These are phyloP conservation scores for Alternaria consortialis DNA, from an alignment of 2,329 filamentous ascomycete species.

Conservation along the genomic window DNA sequence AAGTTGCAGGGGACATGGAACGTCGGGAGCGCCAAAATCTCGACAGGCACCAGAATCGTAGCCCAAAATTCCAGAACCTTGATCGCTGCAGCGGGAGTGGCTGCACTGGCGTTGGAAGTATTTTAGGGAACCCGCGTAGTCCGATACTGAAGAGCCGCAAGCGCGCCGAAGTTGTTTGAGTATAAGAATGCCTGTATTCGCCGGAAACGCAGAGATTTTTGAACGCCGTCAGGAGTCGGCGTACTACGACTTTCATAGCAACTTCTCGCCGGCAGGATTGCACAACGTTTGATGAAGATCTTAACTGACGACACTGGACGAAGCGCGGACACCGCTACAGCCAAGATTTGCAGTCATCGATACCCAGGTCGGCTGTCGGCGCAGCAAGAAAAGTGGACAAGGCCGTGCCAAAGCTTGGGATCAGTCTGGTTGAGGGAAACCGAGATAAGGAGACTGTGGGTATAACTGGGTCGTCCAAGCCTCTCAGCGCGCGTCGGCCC, in stretches of 20 bases:
- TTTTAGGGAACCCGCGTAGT: conserved; percentile 29
- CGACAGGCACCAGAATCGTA: conserved; percentile 25
- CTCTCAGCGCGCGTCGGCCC: conserved; percentile 35
- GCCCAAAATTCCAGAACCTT: conserved; percentile 26
- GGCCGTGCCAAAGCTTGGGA: conserved; percentile 33
- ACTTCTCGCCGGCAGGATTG: conserved; percentile 6
- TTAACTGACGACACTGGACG: conserved; percentile 35
- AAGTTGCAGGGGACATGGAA: conserved; percentile 30
- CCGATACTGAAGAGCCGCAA: conserved; percentile 20
- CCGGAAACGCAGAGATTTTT: conserved; percentile 21
- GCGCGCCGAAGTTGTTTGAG: conserved; percentile 18
- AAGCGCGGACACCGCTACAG: conserved; percentile 25
- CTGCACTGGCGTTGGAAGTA: conserved; percentile 28
- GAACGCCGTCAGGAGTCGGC: neutral
- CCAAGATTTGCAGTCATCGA: conserved; percentile 35
- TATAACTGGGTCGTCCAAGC: conserved; percentile 45
- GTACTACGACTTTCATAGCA: conserved; percentile 13
- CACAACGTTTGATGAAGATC: conserved; percentile 17
- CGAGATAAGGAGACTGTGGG: conserved; percentile 48
- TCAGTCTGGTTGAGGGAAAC: conserved; percentile 39
- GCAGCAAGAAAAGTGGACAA: conserved; percentile 44
- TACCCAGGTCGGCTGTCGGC: conserved; percentile 29
- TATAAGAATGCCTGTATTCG: conserved; percentile 21
- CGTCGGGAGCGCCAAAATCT: conserved; percentile 32
- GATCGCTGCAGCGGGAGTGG: conserved; percentile 38